Conservation (phyloP, 1,284 basidiomycete species). For the Mrakiaceae sp. region DNA sequence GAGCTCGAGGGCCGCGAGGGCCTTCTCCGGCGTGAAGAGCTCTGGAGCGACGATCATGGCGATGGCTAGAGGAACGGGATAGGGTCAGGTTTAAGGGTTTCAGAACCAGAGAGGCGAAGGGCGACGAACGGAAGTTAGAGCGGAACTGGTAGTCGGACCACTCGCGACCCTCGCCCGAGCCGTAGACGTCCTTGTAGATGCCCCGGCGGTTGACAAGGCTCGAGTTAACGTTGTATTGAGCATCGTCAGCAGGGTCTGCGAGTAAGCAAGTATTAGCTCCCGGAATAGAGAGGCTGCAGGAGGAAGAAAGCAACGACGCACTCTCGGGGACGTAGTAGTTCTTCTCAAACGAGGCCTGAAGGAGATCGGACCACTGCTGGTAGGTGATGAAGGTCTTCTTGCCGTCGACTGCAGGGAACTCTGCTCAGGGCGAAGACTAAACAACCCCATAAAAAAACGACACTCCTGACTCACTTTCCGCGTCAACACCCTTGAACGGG, state of each 20-base stretch:
- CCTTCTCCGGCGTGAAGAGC: constrained; percentile 71
- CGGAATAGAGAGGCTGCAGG: neutral
- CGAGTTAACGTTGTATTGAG: constrained; percentile 57
- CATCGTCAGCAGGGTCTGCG: constrained; percentile 60
- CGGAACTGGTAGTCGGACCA: constrained; percentile 95
- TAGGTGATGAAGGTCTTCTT: constrained; percentile 66
- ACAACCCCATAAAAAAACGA: too few species aligned
- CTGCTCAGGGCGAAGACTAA: neutral
- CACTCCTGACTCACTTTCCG: constrained; percentile 48
- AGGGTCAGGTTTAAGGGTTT: neutral
- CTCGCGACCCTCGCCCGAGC: constrained; percentile 70
- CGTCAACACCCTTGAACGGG: constrained; percentile 81
- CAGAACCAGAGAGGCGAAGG: neutral
- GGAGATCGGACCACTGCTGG: constrained; percentile 73
- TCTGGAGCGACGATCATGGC: constrained; percentile 97
- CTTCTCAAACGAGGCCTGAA: constrained; percentile 79
- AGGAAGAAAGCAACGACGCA: constrained; percentile 31
- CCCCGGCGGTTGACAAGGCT: constrained; percentile 75
- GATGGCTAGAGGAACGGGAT: constrained; percentile 35
- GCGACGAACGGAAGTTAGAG: constrained; percentile 59
- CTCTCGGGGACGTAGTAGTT: constrained; percentile 80
- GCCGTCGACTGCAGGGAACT: constrained; percentile 51
- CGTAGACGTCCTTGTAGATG: constrained; percentile 97
- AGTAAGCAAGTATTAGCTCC: constrained; percentile 1
- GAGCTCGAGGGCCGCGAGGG: constrained; percentile 60